Base-by-base conservation (phyloP, 2,329 filamentous ascomycete genomes). In the Phialophora tarda region DNA sequence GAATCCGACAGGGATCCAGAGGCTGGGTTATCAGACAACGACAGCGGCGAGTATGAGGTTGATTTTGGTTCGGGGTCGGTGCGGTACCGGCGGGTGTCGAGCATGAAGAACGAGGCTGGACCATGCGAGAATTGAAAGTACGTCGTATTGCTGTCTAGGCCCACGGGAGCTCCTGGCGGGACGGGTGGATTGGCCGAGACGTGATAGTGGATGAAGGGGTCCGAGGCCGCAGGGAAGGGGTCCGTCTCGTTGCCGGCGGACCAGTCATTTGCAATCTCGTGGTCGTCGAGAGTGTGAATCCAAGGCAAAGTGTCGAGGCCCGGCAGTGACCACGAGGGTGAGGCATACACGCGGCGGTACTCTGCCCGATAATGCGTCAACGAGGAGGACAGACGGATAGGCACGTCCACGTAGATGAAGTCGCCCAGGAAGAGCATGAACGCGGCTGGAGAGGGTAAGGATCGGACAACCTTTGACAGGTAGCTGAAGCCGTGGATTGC, bases 211-310 rank as follows among this genome's bases (percentile, higher is more conserved):
- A 89, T 82, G 82, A 91, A 99, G 0, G 94, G 92, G 67, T 96
- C 92, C 53, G 91, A 87, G 4, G 94, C 93, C 0, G 90, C 86
- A 2, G 84, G 78, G 75, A 94, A 97, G 0, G 96, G 86, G 5
- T 91, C 91, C 0, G 91, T 93, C 14, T 86, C 89, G 75, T 94
- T 95, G 21, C 85, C 83, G 66, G 90, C 88, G 32, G 78, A 77
- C 93, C 93, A 98, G 79, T 98, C 95, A 73, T 99, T 98, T 4
- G 86, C 86, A 68, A 99, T 97, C 76, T 99, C 95, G 74, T 99
- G 95, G 76, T 99, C 95, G 75, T 99, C 95, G 6, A 97, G 86
- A 1, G 96, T 93, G 75, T 99, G 95, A 53, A 98, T 92, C 95
- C 95, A 99, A 73, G 93, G 96, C n/a, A 98, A 82, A 63, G 92